phyloP scores from a whole-genome alignment of 108 stramenopile species.

The Pseudonitzschia pungens region DNA sequence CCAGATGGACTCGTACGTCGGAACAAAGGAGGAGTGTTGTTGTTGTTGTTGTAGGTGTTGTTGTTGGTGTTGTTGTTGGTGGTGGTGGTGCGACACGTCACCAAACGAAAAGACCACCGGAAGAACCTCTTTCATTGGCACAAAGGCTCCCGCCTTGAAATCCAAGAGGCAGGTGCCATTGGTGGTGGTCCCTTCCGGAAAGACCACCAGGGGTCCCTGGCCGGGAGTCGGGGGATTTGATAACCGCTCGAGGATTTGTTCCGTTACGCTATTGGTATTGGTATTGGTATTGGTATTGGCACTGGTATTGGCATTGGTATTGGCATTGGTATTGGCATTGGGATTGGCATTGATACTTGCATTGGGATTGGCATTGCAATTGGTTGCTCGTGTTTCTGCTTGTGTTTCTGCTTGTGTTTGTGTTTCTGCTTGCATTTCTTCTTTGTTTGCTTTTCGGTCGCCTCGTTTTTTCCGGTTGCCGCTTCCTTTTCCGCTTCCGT shows the following conservation, averaged over 20 bases:
- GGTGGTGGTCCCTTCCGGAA: conserved; percentile 13
- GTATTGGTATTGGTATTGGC: not conserved
- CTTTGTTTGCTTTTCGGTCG: no score
- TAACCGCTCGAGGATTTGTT: not conserved
- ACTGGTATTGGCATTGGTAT: not conserved
- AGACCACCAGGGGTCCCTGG: not conserved
- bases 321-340: not conserved
- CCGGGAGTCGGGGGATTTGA: not conserved
- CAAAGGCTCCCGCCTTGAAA: conserved; percentile 3
- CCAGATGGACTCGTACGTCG: conserved; percentile 13
- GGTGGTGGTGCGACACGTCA: not conserved
- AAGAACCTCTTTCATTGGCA: not conserved
- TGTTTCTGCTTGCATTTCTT: not conserved
- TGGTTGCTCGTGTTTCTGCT: no score
- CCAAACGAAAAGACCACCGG: conserved; percentile 4
- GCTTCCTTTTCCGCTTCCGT: not conserved
- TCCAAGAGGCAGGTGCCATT: not conserved
- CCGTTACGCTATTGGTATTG: not conserved
- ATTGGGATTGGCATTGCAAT: not conserved
- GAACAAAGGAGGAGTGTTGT: not conserved
- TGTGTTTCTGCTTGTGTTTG: not conserved
- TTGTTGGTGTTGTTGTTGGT: not conserved
- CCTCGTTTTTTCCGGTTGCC: not conserved
- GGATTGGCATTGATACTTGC: not conserved
- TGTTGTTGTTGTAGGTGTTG: not conserved